Percentiles rank a stretch among this genome's conserved stretches.
phyloP scores from a whole-genome alignment of 2,329 filamentous ascomycete species.

The Diaporthe nobilis region DNA sequence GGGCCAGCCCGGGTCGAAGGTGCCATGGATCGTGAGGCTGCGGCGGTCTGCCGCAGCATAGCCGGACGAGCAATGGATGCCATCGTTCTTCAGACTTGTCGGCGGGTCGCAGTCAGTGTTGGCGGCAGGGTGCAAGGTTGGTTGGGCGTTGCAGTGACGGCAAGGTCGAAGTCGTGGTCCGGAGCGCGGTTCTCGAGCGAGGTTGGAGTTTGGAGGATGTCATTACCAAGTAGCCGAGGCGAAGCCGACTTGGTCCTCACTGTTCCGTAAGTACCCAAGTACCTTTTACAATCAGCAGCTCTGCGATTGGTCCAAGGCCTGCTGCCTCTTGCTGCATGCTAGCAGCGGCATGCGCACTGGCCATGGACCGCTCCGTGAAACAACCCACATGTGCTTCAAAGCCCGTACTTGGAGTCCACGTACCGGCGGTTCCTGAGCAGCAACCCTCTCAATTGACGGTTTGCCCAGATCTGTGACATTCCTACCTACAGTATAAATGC shows the following conservation, averaged over 20 bases:
- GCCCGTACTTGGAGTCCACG: neutral
- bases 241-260: slow-evolving; percentile 56
- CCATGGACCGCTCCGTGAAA: neutral
- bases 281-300: slow-evolving; percentile 57
- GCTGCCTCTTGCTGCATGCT: neutral
- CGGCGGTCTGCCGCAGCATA: slow-evolving; percentile 67
- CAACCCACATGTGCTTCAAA: neutral
- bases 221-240: slow-evolving; percentile 39
- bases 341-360: neutral
- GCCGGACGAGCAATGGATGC: slow-evolving; percentile 69
- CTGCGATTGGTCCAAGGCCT: slow-evolving; percentile 58
- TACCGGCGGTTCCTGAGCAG: neutral
- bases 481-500: neutral
- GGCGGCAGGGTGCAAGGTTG: slow-evolving; percentile 19
- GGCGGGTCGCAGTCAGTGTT: slow-evolving; percentile 2
- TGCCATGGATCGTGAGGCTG: slow-evolving; percentile 55
- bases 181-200: slow-evolving; percentile 32
- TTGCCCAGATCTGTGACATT: neutral
- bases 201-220: slow-evolving; percentile 41
- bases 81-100: slow-evolving; percentile 56
- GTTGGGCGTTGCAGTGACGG: slow-evolving; percentile 40
- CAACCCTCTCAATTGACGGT: neutral
- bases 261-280: slow-evolving; percentile 47
- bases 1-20: slow-evolving; percentile 42
- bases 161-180: slow-evolving; percentile 22